Evolutionary conservation across 2,329 filamentous ascomycete species (phyloP), one percentile per base, ranked within the genome.

Genomic region (Juglanconis sp.): DNA sequence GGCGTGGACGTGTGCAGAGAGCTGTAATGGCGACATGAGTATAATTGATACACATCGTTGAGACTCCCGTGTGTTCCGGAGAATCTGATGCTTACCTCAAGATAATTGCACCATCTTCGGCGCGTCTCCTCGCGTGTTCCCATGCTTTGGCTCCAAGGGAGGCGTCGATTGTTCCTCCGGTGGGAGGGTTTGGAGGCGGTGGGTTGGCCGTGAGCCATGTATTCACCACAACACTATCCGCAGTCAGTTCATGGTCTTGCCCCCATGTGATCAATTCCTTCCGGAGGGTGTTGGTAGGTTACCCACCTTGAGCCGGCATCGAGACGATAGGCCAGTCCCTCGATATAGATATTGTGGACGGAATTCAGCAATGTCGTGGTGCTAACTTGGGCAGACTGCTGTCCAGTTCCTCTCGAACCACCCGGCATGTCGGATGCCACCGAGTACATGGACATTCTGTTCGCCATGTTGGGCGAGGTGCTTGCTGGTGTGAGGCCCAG

Each of bases 41-140:
- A 59, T 40, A 49, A 24, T 53, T 30, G 24, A 38, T 46, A 32
- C 30, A 8, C 4, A 34, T 13, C 34, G n/a, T n/a, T 24, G n/a
- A 24, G 1, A 47, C 7, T 24, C n/a, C 6, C 24, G 35, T 8
- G 7, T 7, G 35, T 24, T 30, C 34, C 32, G 8, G 51, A 46
- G 17, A 5, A 51, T 11, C 13, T 49, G n/a, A 3, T 35, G 1
- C 87, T 67, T 81, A 96, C 92, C 90, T 90, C 66, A 99, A 77
- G 57, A 98, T 81, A 65, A 99, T 90, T 71, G 93, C 97, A 15
- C 92, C 93, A 77, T 99, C 95, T 74, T 99, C 95, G 47, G 95
- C 95, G 77, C 95, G 86, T 64, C 95, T 87, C 67, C 94, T 86
- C 59, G 95, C 94, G 79, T 99, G 95, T 77, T 99, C 95, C 94